Percentiles rank a stretch among this genome's conserved stretches.
Conservation (phyloP, 2,329 filamentous ascomycete species). For the Pseudohalonectria lignicola region DNA sequence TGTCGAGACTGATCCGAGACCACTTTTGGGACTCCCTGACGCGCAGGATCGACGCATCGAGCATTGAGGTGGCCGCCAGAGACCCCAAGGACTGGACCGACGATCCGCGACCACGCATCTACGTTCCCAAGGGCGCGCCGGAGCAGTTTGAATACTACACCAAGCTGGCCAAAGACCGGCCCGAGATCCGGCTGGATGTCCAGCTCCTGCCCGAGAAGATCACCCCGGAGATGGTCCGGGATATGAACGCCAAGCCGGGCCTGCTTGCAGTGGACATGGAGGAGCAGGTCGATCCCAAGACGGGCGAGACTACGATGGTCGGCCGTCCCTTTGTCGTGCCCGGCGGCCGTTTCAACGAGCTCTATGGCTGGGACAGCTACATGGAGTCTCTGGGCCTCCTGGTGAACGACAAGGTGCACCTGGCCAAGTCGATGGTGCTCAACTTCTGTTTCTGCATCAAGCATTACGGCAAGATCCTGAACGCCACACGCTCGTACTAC, state of each 20-base stretch:
- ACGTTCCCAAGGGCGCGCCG: conserved; percentile 73
- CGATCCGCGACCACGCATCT: conserved; percentile 83
- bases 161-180: conserved; percentile 64
- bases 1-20: conserved; percentile 76
- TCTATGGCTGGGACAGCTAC: conserved; percentile 99
- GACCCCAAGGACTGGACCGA: conserved; percentile 95
- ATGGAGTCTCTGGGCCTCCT: conserved; percentile 91
- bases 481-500: conserved; percentile 94
- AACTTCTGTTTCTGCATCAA: conserved; percentile 98
- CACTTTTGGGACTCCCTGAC: conserved; percentile 92
- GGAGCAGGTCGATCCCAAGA: conserved; percentile 53
- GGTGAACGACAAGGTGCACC: conserved; percentile 70
- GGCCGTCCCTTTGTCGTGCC: conserved; percentile 96
- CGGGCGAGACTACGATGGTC: conserved; percentile 58
- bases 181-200: conserved; percentile 82
- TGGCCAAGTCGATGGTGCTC: conserved; percentile 87
- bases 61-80: conserved; percentile 72
- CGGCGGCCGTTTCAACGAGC: conserved; percentile 92
- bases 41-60: conserved; percentile 77
- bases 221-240: conserved; percentile 69
- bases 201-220: conserved; percentile 66
- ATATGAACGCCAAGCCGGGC: conserved; percentile 79
- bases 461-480: conserved; percentile 97
- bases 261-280: conserved; percentile 86
- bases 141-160: conserved; percentile 87